Percentiles rank a stretch among this genome's conserved stretches.
phyloP scores from a whole-genome alignment of 805 yeast species.

The Suhomyces sp. region DNA sequence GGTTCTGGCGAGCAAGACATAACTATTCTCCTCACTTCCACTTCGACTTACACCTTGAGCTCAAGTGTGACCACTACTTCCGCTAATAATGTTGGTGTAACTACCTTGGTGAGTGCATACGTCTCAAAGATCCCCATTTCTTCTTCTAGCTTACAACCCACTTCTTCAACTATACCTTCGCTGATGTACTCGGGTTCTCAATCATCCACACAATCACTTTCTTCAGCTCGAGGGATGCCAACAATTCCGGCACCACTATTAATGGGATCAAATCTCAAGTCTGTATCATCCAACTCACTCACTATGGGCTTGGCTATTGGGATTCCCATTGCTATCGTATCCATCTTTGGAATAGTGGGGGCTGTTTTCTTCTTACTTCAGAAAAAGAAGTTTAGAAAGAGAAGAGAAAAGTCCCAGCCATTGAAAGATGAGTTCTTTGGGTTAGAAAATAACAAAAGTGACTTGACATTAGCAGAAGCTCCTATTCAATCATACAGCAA shows the following conservation, averaged over 20 bases:
- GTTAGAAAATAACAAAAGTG: constrained; percentile 1
- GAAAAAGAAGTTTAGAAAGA: constrained; percentile 6
- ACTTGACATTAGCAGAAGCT: background rate
- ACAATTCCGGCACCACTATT: constrained; percentile 1
- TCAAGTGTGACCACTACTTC: constrained; percentile 2
- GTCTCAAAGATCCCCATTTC: too few species aligned
- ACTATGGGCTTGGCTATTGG: constrained; percentile 24
- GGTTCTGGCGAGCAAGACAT: constrained; percentile 4
- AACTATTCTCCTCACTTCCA: constrained; percentile 11
- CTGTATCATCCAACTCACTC: constrained; percentile 7
- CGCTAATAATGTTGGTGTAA: too few species aligned
- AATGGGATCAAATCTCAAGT: too few species aligned
- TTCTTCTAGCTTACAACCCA: too few species aligned
- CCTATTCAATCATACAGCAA: background rate
- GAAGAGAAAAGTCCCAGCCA: background rate
- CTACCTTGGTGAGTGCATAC: too few species aligned
- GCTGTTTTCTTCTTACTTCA: constrained; percentile 10
- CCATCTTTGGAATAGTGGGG: constrained; percentile 12
- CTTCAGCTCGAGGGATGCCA: too few species aligned
- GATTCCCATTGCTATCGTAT: constrained; percentile 21
- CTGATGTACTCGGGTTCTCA: too few species aligned
- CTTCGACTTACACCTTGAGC: constrained; percentile 12
- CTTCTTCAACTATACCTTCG: too few species aligned
- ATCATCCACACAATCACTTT: too few species aligned
- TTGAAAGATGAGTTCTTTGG: background rate